phyloP scores from a whole-genome alignment of 1,284 basidiomycete genomes.

The Fomitopsis pinicola region DNA sequence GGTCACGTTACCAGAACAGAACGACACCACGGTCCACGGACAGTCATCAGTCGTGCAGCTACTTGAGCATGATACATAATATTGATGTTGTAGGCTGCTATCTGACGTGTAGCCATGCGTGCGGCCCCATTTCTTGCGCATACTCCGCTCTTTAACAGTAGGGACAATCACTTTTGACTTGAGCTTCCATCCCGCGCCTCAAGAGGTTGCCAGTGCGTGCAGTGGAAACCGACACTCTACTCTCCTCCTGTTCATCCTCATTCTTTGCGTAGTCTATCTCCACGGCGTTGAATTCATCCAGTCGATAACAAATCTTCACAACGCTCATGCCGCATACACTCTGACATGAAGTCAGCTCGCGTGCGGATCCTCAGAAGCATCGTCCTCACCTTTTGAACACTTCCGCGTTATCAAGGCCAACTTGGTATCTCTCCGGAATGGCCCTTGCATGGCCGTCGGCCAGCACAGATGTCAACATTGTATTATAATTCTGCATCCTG shows the following conservation, averaged over 20 bases:
- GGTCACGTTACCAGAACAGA: no score
- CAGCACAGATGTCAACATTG: constrained; percentile 49
- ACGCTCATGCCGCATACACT: constrained; percentile 69
- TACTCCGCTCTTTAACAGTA: no score
- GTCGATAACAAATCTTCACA: constrained; percentile 63
- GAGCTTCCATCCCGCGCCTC: not conserved
- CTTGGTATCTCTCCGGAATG: constrained; percentile 60
- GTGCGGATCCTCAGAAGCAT: not conserved
- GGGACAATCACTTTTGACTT: not conserved
- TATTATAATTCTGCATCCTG: constrained; percentile 68
- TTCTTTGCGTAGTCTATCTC: constrained; percentile 48
- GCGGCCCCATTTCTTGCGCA: no score
- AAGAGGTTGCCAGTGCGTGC: no score
- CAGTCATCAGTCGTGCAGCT: no score
- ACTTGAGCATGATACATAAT: no score
- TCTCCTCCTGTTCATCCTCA: constrained; percentile 15
- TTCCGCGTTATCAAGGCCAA: constrained; percentile 62
- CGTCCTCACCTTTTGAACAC: constrained; percentile 65
- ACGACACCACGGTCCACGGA: no score
- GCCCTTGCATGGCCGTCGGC: constrained; percentile 67
- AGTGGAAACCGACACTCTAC: not conserved
- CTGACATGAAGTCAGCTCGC: constrained; percentile 32
- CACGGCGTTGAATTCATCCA: constrained; percentile 73
- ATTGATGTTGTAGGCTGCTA: no score
- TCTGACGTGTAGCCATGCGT: no score